Conservation (phyloP, 768 basidiomycete genomes). For the Tulasnella sp. region DNA sequence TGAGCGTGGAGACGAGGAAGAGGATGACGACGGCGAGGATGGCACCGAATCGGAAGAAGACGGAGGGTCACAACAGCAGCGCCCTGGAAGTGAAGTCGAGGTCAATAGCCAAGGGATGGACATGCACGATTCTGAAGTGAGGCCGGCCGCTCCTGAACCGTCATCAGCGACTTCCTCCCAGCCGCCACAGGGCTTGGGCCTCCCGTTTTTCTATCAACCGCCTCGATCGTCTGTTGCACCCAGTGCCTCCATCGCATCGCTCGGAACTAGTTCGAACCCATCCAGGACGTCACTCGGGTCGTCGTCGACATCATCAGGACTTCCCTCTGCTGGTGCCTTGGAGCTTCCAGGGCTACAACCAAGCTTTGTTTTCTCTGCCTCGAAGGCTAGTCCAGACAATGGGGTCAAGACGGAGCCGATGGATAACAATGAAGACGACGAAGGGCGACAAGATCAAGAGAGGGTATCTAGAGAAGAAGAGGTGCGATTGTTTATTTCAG, state of each 20-base stretch:
- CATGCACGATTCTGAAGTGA: too few species aligned
- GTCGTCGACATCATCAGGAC: too few species aligned
- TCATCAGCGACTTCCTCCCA: too few species aligned
- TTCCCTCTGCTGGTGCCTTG: not conserved
- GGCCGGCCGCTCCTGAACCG: too few species aligned
- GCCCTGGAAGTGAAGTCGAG: not conserved
- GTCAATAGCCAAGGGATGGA: too few species aligned
- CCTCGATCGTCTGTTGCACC: too few species aligned
- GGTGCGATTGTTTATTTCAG: not conserved
- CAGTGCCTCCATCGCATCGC: too few species aligned
- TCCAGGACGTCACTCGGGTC: not conserved
- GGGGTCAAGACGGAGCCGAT: not conserved
- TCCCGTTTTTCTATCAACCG: too few species aligned
- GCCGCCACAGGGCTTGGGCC: too few species aligned
- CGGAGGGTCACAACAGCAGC: not conserved
- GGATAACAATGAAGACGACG: not conserved
- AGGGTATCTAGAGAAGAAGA: not conserved
- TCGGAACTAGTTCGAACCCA: not conserved
- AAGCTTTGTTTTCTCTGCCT: not conserved
- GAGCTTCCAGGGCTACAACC: not conserved
- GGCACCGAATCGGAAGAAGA: not conserved
- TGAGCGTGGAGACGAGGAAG: not conserved
- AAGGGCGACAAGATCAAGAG: not conserved
- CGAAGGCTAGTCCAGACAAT: not conserved
- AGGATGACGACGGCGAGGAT: slow-evolving; percentile 5